Base-by-base conservation (phyloP, 345 rosid species). In the Sisymbrium irio region DNA sequence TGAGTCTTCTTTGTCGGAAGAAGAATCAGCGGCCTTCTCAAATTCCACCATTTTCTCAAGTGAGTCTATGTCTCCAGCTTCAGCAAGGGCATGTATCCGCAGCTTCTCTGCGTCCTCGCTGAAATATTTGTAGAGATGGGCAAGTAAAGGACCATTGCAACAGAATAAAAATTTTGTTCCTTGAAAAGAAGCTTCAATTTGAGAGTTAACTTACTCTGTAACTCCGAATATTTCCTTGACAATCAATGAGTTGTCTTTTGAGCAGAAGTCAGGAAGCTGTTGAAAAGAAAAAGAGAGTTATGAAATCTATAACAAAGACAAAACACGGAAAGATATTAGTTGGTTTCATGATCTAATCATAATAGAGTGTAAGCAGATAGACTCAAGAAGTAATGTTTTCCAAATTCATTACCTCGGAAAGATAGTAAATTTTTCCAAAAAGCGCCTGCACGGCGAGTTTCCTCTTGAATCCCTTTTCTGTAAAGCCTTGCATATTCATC, bases 181-280 rank as follows among this genome's bases (percentile, higher is more conserved):
- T 28, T 28, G 28, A 1, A 1, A 6, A 6, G 13, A 69, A 20
- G 9, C 2, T 46, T 47, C 2, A 27, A 56, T 10, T 32, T 4
- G 32, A 49, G 41, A 57, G 61, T 1, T 3, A 53, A 50, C 93
- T 72, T 90, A 92, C 97, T 89, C 98, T 81, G 96, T 73, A 41
- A 87, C 99, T 66, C 99, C 98, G 35, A 90, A 92, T 65, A 96
- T 90, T 82, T 96, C 97, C 85, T 95, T 92, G 50, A 92, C 86
- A 27, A 86, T 78, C 36, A 95, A 84, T 54, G 99, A 90, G 83
- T 78, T 84, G 71, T 90, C 93, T 79, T 84, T 78, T 7, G 84
- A 77, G 76, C 96, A 89, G 81, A 95, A 89, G 80, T 92, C 99
- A 37, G 94, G 97, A 80, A 92, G 81, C 97, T 95, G 91, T 74